phyloP scores from a whole-genome alignment of 2,329 filamentous ascomycete species.

The Phialemonium atrogriseum region DNA sequence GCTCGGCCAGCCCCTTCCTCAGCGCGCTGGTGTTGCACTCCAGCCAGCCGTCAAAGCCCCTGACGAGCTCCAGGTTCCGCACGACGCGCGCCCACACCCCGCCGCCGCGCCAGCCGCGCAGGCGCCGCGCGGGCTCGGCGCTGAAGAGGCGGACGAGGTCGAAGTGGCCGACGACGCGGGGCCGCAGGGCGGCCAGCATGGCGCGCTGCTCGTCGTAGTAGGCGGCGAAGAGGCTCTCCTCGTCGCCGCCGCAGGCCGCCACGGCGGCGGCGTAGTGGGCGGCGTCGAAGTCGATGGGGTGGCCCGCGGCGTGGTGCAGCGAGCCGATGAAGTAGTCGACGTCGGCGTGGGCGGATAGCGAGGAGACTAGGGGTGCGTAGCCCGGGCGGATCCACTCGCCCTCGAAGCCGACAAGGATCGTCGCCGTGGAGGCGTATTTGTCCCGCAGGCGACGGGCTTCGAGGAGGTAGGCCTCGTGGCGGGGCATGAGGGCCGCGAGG shows the following conservation, averaged over 20 bases:
- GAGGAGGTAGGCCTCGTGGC: conserved; percentile 63
- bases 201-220: conserved; percentile 85
- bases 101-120: conserved; percentile 27
- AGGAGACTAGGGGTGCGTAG: conserved; percentile 47
- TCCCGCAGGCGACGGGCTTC: conserved; percentile 68
- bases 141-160: conserved; percentile 82
- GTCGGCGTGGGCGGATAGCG: conserved; percentile 48
- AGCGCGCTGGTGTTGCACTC: conserved; percentile 85
- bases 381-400: conserved; percentile 79
- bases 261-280: conserved; percentile 54
- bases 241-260: conserved; percentile 33
- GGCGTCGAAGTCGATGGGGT: conserved; percentile 83
- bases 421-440: conserved; percentile 62
- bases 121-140: conserved; percentile 54
- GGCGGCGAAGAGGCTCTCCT: conserved; percentile 66
- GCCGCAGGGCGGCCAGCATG: conserved; percentile 67
- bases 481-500: conserved; percentile 39
- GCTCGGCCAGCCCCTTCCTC: conserved; percentile 83
- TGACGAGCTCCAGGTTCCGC: conserved; percentile 66
- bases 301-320: conserved; percentile 77
- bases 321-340: conserved; percentile 92
- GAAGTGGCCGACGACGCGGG: conserved; percentile 84
- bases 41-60: conserved; percentile 68
- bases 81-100: conserved; percentile 66
- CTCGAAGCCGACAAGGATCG: conserved; percentile 85